A percentile compares a stretch with the other conserved stretches of the same genome.
phyloP scores from a whole-genome alignment of 805 yeast genomes.

The Barnettozyma sp. region DNA sequence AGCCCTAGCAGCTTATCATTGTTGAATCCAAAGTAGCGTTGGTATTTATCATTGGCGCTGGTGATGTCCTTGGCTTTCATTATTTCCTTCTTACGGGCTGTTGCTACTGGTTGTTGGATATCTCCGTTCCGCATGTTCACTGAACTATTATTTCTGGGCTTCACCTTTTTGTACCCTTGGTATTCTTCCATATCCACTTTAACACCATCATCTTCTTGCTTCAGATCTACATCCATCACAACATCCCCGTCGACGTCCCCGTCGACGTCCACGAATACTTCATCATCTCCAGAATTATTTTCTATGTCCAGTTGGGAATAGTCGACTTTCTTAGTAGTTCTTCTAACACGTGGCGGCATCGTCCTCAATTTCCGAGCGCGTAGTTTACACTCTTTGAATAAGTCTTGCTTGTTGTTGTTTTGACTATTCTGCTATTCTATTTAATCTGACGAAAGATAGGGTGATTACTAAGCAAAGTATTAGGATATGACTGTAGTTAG shows the following conservation, averaged over 20 bases:
- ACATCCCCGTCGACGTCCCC: constrained; percentile 3
- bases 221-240: constrained; percentile 3
- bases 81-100: constrained; percentile 9
- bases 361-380: no score
- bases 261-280: not conserved
- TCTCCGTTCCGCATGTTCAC: no score
- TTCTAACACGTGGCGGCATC: constrained; percentile 7
- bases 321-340: constrained; percentile 9
- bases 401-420: no score
- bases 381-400: no score
- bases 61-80: constrained; percentile 25
- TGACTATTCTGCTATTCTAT: no score
- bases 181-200: no score
- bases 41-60: constrained; percentile 36
- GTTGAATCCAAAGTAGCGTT: constrained; percentile 44
- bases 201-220: constrained; percentile 1
- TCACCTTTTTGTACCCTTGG: no score
- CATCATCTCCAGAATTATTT: constrained; percentile 8
- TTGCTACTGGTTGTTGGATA: no score
- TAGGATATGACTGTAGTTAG: no score
- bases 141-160: no score
- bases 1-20: constrained; percentile 35
- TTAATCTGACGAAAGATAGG: not conserved
- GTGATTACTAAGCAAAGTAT: no score
- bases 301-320: constrained; percentile 11